Evolutionary conservation across 305 asterid genomes (phyloP).

Genomic region (Stenogyne calaminthoides): DNA sequence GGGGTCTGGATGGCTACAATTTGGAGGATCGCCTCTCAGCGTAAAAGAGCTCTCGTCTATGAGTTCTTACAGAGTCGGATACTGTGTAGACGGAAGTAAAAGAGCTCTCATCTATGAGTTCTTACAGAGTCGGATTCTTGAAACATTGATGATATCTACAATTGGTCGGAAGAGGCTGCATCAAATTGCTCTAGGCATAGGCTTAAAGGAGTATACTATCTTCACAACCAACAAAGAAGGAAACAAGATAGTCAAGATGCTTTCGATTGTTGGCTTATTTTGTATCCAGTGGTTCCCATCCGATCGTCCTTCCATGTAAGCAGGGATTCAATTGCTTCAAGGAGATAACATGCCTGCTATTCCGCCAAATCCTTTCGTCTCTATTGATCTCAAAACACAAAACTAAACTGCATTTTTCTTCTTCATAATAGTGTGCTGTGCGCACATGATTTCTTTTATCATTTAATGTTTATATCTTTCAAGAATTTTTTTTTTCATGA

Average conservation of each 20-base stretch:
- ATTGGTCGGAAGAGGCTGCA: too few relatives aligned
- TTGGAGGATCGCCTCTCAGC: background rate
- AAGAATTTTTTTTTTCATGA: background rate
- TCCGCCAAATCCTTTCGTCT: constrained; percentile 55
- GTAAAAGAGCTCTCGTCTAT: too few relatives aligned
- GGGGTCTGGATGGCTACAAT: too few relatives aligned
- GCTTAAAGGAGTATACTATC: too few relatives aligned
- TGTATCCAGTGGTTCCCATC: constrained; percentile 69
- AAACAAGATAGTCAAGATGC: constrained; percentile 39
- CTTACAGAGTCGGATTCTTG: too few relatives aligned
- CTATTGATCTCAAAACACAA: constrained; percentile 2
- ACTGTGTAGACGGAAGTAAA: too few relatives aligned
- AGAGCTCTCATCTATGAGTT: too few relatives aligned
- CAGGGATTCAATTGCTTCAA: background rate
- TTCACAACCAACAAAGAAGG: too few relatives aligned
- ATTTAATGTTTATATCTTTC: too few relatives aligned
- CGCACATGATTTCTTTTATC: background rate
- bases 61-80: too few relatives aligned
- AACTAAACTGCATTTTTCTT: background rate
- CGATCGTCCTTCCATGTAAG: constrained; percentile 1
- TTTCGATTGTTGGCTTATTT: constrained; percentile 45
- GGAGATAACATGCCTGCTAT: background rate
- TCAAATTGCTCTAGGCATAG: too few relatives aligned
- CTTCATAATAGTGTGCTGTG: background rate
- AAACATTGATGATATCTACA: too few relatives aligned